phyloP scores from a whole-genome alignment of 306 rosid species.

The Dalbergia cochinchinensis region DNA sequence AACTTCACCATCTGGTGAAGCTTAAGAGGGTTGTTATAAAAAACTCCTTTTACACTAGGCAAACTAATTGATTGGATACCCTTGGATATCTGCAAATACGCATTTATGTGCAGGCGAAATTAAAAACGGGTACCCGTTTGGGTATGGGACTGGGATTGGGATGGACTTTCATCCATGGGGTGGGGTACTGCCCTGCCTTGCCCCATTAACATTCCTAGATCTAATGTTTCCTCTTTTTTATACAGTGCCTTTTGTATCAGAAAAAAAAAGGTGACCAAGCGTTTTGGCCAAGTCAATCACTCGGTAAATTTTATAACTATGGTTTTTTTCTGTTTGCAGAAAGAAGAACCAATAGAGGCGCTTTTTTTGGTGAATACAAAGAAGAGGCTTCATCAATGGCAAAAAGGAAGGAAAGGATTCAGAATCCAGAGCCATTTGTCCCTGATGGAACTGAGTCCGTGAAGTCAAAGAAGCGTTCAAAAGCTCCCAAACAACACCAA shows the following conservation, averaged over 20 bases:
- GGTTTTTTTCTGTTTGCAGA: not conserved
- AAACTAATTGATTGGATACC: no score
- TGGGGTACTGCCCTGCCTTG: no score
- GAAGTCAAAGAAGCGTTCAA: constrained; percentile 60
- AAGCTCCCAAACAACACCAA: constrained; percentile 71
- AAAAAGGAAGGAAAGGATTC: constrained; percentile 75
- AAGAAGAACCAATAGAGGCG: not conserved
- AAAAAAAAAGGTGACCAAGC: not conserved
- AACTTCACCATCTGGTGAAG: not conserved
- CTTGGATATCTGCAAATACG: no score
- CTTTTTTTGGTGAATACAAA: not conserved
- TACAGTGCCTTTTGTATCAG: no score
- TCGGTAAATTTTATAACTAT: not conserved
- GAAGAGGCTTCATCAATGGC: constrained; percentile 56
- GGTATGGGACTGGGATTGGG: no score
- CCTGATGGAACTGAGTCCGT: constrained; percentile 54
- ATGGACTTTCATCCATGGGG: no score
- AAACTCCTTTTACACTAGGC: no score
- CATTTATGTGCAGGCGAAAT: no score
- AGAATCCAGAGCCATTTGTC: constrained; percentile 82
- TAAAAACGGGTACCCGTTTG: no score
- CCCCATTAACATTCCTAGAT: no score
- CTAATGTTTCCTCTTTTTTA: no score
- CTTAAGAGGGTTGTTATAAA: no score
- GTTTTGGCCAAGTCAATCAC: not conserved